These are phyloP conservation scores for Saccharomyces hybrid DNA, from an alignment of 1,139 yeast species.

Conservation along the genomic window DNA sequence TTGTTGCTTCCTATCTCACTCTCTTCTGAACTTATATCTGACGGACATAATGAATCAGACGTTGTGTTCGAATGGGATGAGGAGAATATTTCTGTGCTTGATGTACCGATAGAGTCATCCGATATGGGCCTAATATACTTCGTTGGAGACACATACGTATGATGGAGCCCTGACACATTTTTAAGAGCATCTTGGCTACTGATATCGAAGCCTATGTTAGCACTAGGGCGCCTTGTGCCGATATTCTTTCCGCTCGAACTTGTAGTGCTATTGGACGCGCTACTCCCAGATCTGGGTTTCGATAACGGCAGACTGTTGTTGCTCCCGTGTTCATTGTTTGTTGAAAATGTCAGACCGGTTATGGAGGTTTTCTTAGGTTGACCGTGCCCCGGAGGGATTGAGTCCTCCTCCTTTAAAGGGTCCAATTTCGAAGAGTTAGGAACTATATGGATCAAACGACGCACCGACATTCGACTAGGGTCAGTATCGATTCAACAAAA, in stretches of 20 bases:
- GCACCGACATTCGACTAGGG: neutral
- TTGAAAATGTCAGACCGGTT: neutral
- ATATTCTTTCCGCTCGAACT: neutral
- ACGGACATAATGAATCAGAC: conserved; percentile 2
- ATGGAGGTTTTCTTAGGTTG: neutral
- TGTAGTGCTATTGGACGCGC: neutral
- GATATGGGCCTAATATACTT: conserved; percentile 19
- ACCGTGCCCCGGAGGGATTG: neutral
- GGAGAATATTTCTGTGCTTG: conserved; percentile 21
- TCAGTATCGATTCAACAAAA: too few relatives aligned
- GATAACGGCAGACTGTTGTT: neutral
- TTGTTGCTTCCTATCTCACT: neutral
- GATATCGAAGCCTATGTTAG: neutral
- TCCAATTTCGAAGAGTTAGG: neutral
- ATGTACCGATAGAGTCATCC: conserved; percentile 23
- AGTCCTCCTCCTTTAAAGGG: neutral
- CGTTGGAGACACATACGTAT: conserved; percentile 8
- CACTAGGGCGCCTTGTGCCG: neutral
- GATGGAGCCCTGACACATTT: neutral
- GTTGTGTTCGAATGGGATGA: conserved; percentile 8
- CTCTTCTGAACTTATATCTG: neutral
- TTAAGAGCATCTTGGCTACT: neutral
- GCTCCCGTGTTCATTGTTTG: neutral
- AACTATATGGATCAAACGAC: neutral
- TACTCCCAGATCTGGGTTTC: neutral